These are phyloP conservation scores for Dryas integrifolia DNA, from an alignment of 331 rosid species.

Conservation along the genomic window DNA sequence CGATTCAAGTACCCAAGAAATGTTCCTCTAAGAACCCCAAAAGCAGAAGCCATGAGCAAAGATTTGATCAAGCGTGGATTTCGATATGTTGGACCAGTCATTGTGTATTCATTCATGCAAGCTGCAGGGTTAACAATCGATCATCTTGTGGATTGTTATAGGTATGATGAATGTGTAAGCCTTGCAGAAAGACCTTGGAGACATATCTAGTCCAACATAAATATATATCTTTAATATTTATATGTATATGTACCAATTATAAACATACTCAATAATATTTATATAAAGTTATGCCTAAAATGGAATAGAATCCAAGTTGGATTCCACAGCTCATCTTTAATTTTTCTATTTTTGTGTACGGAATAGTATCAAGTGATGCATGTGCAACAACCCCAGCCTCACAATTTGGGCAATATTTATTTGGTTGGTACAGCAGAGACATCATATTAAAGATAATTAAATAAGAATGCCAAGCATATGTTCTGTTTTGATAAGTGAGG, in stretches of 20 bases:
- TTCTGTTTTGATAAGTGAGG: background rate
- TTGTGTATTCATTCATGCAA: conserved; percentile 94
- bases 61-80: conserved; percentile 79
- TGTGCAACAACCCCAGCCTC: too few relatives aligned
- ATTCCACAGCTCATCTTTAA: background rate
- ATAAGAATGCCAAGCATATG: background rate
- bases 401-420: background rate
- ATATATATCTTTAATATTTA: too few relatives aligned
- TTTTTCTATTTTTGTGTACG: background rate
- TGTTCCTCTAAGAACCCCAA: conserved; percentile 81
- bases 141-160: conserved; percentile 85
- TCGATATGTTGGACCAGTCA: conserved; percentile 87
- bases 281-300: background rate
- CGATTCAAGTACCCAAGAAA: conserved; percentile 73
- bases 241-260: too few relatives aligned
- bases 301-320: background rate
- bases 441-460: background rate
- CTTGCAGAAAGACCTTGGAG: conserved; percentile 99
- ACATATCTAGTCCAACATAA: conserved; percentile 54
- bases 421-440: background rate
- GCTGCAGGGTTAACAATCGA: conserved; percentile 93
- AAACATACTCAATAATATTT: too few relatives aligned
- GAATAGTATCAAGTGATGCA: background rate
- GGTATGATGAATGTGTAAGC: conserved; percentile 75
- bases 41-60: conserved; percentile 85